Percentiles rank a stretch among this genome's conserved stretches.
Evolutionary conservation across 169 alveolate species (phyloP).

Genomic region (Plasmodium ovale): DNA sequence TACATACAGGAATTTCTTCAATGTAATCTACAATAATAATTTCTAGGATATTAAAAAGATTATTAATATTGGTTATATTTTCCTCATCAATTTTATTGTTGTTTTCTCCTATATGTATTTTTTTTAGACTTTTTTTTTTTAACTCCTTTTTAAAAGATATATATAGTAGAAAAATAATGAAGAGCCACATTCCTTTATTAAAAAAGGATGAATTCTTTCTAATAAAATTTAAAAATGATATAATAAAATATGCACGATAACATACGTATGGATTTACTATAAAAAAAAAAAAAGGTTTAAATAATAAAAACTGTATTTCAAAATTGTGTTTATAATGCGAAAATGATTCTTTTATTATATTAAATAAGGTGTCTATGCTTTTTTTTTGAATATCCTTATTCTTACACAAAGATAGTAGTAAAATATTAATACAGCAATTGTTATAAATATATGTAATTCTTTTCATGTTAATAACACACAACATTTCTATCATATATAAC

Average conservation of each 20-base stretch:
- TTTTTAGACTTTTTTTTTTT: constrained; percentile 32
- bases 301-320: constrained; percentile 46
- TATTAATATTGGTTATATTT: constrained; percentile 57
- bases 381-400: constrained; percentile 71
- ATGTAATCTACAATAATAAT: constrained; percentile 69
- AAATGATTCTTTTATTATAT: constrained; percentile 63
- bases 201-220: constrained; percentile 73
- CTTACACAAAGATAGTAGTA: constrained; percentile 58
- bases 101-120: not conserved
- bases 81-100: constrained; percentile 12
- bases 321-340: constrained; percentile 48
- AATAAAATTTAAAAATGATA: constrained; percentile 47
- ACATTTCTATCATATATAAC: constrained; percentile 64
- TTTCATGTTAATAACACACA: constrained; percentile 61
- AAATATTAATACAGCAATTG: constrained; percentile 56
- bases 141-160: constrained; percentile 62
- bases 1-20: constrained; percentile 73
- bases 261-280: constrained; percentile 56
- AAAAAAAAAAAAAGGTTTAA: constrained; percentile 71
- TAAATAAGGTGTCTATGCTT: constrained; percentile 64
- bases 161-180: constrained; percentile 61
- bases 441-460: constrained; percentile 56
- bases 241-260: constrained; percentile 56
- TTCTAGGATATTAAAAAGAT: constrained; percentile 64
- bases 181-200: constrained; percentile 51